A percentile compares a stretch with the other conserved stretches of the same genome.
Evolutionary conservation across 139 green algal species (phyloP).

Genomic region (Chlamydomonas applanata): DNA sequence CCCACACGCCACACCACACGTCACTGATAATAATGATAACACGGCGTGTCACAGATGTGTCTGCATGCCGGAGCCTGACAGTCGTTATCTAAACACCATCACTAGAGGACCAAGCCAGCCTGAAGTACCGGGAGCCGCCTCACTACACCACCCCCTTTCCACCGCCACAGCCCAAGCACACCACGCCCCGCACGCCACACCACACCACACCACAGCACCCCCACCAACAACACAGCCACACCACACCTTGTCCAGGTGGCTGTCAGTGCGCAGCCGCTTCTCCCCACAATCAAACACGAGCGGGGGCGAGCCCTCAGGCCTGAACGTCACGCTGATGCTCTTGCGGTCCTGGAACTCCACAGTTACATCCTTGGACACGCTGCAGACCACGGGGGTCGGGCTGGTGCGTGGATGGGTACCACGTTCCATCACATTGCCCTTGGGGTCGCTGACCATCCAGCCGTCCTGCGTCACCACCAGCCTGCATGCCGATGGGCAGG

Average conservation of each 20-base stretch:
- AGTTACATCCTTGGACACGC: not conserved
- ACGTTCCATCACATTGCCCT: constrained; percentile 20
- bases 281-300: constrained; percentile 32
- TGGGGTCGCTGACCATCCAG: constrained; percentile 19
- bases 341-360: constrained; percentile 22
- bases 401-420: constrained; percentile 20
- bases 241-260: constrained; percentile 31
- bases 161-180: too few species aligned
- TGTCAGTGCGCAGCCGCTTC: constrained; percentile 24
- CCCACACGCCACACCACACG: too few species aligned
- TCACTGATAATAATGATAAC: too few species aligned
- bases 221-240: not conserved
- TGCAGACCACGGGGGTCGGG: constrained; percentile 2
- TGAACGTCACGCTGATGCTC: constrained; percentile 12
- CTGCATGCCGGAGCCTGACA: too few species aligned
- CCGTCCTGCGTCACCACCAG: constrained; percentile 21
- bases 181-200: too few species aligned
- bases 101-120: too few species aligned
- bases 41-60: too few species aligned
- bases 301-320: constrained; percentile 6
- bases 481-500: constrained; percentile 18
- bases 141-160: too few species aligned
- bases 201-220: too few species aligned
- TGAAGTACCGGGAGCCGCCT: too few species aligned
- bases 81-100: too few species aligned